phyloP scores from a whole-genome alignment of 2,329 filamentous ascomycete species.

The Myriosclerotinia duriaeana region DNA sequence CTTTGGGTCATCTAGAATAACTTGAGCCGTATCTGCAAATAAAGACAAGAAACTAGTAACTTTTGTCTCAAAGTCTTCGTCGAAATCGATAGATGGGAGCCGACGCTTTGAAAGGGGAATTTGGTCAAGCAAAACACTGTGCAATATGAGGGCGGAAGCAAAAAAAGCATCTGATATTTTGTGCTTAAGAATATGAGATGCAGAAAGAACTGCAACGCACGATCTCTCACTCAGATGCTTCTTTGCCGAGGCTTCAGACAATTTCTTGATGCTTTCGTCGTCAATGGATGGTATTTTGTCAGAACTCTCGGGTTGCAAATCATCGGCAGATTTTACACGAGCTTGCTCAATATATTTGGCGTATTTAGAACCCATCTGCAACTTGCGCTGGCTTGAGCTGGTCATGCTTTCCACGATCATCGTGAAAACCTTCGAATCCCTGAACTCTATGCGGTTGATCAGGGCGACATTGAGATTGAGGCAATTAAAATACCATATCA shows the following conservation, averaged over 20 bases:
- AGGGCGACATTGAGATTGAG: conserved; percentile 62
- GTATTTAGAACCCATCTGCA: conserved; percentile 28
- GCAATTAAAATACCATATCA: conserved; percentile 56
- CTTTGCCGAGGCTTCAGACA: conserved; percentile 29
- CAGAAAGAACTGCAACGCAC: conserved; percentile 36
- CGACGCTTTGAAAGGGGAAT: conserved; percentile 45
- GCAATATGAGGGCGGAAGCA: conserved; percentile 45
- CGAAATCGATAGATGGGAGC: conserved; percentile 41
- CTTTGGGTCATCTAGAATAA: conserved; percentile 40
- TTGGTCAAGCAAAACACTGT: conserved; percentile 45
- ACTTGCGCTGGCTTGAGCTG: conserved; percentile 27
- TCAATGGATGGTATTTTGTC: conserved; percentile 10
- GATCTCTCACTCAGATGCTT: conserved; percentile 41
- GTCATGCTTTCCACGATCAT: conserved; percentile 46
- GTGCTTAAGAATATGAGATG: conserved; percentile 40
- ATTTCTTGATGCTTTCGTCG: conserved; percentile 24
- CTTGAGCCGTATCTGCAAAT: conserved; percentile 42
- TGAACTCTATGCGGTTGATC: conserved; percentile 61
- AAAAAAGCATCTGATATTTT: conserved; percentile 38
- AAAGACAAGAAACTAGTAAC: conserved; percentile 43
- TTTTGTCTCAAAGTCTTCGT: conserved; percentile 39
- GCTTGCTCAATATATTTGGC: conserved; percentile 27
- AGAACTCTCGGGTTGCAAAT: conserved; percentile 7
- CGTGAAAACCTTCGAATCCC: conserved; percentile 52
- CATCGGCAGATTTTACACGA: conserved; percentile 22